Base-by-base conservation (phyloP, 2,329 filamentous ascomycete species). In the Clonostachys byssicola region DNA sequence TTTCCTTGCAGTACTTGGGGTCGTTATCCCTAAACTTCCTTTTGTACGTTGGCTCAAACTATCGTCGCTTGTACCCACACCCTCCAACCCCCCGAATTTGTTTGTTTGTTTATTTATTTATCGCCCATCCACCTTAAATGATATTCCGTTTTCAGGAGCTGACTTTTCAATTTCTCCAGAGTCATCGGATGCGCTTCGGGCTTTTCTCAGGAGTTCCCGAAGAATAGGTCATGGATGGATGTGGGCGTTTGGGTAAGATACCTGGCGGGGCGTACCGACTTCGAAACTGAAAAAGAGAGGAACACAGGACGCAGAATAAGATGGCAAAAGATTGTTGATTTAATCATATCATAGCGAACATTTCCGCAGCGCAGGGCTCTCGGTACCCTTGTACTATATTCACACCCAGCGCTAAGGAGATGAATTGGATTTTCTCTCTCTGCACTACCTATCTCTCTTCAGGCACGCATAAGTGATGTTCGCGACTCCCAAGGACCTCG, bases 1-100 rank as follows among this genome's bases (percentile, higher is more conserved):
- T 73, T 92, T 95, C 65, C 72, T 96, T 60, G 94, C 94, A 48
- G 89, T 95, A 38, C 73, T 99, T 62, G 90, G 80, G 41, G 94
- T 99, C 47, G 88, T 99, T 49, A 94, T 99, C 64, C 94, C 94
- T 39, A 99, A 99, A 73, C 74, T 99, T 56, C 94, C 94, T 56
- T 92, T 89, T 65, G 92, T 97, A 78, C 68, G 92, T 83, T 54
- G 43, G 38, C 40, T 39, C 43, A 18, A 35, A 8, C 18, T 12
- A 18, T 33, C 12, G 23, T 45, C 16, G 14, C 14, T 33, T 38
- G 30, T 34, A 30, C 35, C 34, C 33, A 40, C 12, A 18, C 18
- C 40, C 47, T 36, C 14, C 43, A 42, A 38, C 44, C 49, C 48
- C 65, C 66, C 54, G 63, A 52, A 13, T 47, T 45, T 18, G 23